A percentile compares a stretch with the other conserved stretches of the same genome.
These are phyloP conservation scores for Aegle marmelos DNA, from an alignment of 345 rosid genomes.

Conservation along the genomic window DNA sequence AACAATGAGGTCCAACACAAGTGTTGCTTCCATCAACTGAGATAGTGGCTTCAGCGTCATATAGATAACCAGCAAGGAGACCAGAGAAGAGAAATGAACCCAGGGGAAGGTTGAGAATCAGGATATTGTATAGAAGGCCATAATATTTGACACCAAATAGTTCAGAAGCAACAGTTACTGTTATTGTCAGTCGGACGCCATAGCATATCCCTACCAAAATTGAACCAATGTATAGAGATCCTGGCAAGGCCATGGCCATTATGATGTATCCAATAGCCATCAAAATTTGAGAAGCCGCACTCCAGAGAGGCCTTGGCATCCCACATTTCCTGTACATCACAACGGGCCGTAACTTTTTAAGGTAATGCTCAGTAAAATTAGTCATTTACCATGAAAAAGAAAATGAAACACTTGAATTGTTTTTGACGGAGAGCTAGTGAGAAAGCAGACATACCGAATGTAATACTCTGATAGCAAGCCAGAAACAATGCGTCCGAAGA, in stretches of 20 bases:
- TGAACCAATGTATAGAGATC: slow-evolving; percentile 79
- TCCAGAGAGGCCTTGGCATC: slow-evolving; percentile 91
- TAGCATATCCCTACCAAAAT: slow-evolving; percentile 83
- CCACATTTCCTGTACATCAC: slow-evolving; percentile 58
- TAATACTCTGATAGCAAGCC: slow-evolving; percentile 76
- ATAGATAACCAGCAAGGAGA: slow-evolving; percentile 71
- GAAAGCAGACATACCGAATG: slow-evolving; percentile 47
- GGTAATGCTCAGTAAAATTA: too few species aligned
- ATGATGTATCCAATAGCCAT: slow-evolving; percentile 80
- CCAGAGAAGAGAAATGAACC: slow-evolving; percentile 95
- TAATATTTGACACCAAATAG: slow-evolving; percentile 88
- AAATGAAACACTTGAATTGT: neutral
- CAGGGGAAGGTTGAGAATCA: slow-evolving; percentile 85
- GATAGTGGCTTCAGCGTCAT: slow-evolving; percentile 66
- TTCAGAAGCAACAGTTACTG: slow-evolving; percentile 88
- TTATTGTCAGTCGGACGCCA: slow-evolving; percentile 85
- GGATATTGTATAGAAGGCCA: slow-evolving; percentile 77
- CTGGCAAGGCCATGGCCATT: slow-evolving; percentile 76
- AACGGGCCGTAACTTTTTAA: neutral
- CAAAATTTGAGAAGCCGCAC: slow-evolving; percentile 75
- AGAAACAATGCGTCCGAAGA: slow-evolving; percentile 82
- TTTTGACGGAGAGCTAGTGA: neutral
- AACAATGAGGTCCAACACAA: slow-evolving; percentile 86
- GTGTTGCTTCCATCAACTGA: slow-evolving; percentile 73
- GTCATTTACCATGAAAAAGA: neutral